phyloP scores from a whole-genome alignment of 805 yeast species.

The Danielia reshetovae region DNA sequence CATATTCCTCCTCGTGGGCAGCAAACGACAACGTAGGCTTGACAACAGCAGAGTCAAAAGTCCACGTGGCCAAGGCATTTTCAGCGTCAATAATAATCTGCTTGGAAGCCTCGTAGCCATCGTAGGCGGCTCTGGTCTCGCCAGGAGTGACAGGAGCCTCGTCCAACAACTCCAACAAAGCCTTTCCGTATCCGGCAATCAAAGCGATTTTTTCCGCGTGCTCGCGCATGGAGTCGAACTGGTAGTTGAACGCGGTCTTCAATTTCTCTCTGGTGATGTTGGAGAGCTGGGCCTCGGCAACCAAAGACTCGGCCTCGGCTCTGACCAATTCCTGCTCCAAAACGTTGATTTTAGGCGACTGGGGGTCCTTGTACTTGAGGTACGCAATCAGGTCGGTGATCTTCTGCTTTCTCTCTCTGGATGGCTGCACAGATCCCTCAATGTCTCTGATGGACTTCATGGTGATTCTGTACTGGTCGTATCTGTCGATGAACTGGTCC shows the following conservation, averaged over 20 bases:
- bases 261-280: constrained; percentile 85
- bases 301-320: constrained; percentile 88
- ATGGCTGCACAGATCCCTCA: constrained; percentile 84
- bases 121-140: constrained; percentile 86
- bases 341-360: constrained; percentile 73
- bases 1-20: constrained; percentile 49
- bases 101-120: constrained; percentile 84
- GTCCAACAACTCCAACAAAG: constrained; percentile 74
- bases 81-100: constrained; percentile 85
- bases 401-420: constrained; percentile 81
- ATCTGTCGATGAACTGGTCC: constrained; percentile 80
- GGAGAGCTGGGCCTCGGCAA: constrained; percentile 88
- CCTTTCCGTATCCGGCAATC: constrained; percentile 89
- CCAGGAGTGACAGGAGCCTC: constrained; percentile 88
- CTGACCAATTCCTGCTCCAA: constrained; percentile 87
- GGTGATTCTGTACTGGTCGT: constrained; percentile 82
- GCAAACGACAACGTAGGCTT: constrained; percentile 72
- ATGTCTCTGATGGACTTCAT: constrained; percentile 78
- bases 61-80: constrained; percentile 79
- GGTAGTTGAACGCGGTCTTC: constrained; percentile 79
- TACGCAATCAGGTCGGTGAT: constrained; percentile 82
- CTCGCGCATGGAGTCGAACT: constrained; percentile 82
- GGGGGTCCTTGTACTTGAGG: constrained; percentile 81
- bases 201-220: constrained; percentile 81
- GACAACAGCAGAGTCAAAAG: constrained; percentile 76